Percentiles rank a stretch among this genome's conserved stretches.
These are phyloP conservation scores for Aspergillus sp. DNA, from an alignment of 2,329 filamentous ascomycete species.

Conservation along the genomic window DNA sequence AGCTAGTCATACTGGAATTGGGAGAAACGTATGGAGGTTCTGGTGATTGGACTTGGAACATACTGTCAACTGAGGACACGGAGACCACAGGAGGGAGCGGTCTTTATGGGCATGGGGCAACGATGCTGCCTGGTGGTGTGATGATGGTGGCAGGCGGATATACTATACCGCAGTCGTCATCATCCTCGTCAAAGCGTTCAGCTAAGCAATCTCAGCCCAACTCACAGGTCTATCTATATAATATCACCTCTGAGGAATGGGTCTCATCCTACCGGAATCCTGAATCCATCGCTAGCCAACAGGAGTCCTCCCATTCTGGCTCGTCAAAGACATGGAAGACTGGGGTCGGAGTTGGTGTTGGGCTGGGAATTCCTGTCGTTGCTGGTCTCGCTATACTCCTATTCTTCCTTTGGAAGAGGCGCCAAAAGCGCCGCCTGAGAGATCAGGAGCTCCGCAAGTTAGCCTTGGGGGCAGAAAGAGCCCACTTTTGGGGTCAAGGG, in stretches of 20 bases:
- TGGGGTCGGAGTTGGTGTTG: slow-evolving; percentile 66
- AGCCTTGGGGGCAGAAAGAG: slow-evolving; percentile 53
- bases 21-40: slow-evolving; percentile 68
- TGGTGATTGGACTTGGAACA: slow-evolving; percentile 48
- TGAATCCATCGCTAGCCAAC: slow-evolving; percentile 2
- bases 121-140: slow-evolving; percentile 62
- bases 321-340: slow-evolving; percentile 48
- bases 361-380: slow-evolving; percentile 61
- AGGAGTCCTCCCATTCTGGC: slow-evolving; percentile 18
- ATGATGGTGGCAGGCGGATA: slow-evolving; percentile 66
- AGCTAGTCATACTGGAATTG: slow-evolving; percentile 75
- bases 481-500: slow-evolving; percentile 43
- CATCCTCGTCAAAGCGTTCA: slow-evolving; percentile 40
- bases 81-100: slow-evolving; percentile 50
- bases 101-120: slow-evolving; percentile 63
- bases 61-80: slow-evolving; percentile 40
- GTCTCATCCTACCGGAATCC: slow-evolving; percentile 58
- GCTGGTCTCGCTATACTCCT: slow-evolving; percentile 51
- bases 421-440: slow-evolving; percentile 45
- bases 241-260: slow-evolving; percentile 63
- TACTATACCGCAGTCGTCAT: slow-evolving; percentile 46
- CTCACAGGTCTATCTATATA: slow-evolving; percentile 59
- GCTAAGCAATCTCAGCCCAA: slow-evolving; percentile 37
- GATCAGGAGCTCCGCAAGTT: slow-evolving; percentile 59
- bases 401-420: slow-evolving; percentile 55